Conservation (phyloP, 768 basidiomycete species). For the Tricholoma hemisulphureum region DNA sequence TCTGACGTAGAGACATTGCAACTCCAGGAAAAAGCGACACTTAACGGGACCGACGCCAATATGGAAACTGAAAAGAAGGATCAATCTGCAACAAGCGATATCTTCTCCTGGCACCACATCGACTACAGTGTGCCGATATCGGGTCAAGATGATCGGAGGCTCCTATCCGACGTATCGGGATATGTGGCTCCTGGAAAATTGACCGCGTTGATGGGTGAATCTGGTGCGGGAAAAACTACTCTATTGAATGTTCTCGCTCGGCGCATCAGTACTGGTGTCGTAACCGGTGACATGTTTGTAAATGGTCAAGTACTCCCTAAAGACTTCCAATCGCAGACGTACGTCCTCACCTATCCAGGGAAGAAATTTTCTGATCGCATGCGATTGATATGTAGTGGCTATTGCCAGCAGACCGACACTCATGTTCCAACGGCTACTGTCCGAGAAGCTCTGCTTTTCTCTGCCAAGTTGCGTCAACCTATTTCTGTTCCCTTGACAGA, state of each 20-base stretch:
- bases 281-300: slow-evolving; percentile 52
- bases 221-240: slow-evolving; percentile 55
- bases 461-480: slow-evolving; percentile 78
- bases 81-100: slow-evolving; percentile 47
- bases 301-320: slow-evolving; percentile 51
- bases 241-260: slow-evolving; percentile 57
- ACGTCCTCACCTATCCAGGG: slow-evolving; percentile 1
- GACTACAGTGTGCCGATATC: slow-evolving; percentile 61
- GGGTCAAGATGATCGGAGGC: slow-evolving; percentile 39
- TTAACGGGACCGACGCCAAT: slow-evolving; percentile 8
- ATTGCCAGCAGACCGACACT: slow-evolving; percentile 84
- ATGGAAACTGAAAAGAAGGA: slow-evolving; percentile 29
- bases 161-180: slow-evolving; percentile 74
- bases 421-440: slow-evolving; percentile 79
- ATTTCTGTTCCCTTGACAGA: slow-evolving; percentile 58
- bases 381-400: slow-evolving; percentile 54
- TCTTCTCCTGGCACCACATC: slow-evolving; percentile 80
- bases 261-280: slow-evolving; percentile 44
- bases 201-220: slow-evolving; percentile 74
- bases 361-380: not conserved
- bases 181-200: slow-evolving; percentile 81
- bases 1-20: slow-evolving; percentile 34
- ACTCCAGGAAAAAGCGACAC: slow-evolving; percentile 31
- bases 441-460: slow-evolving; percentile 77
- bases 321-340: slow-evolving; percentile 66